Percentiles rank a stretch among this genome's conserved stretches.
Evolutionary conservation across 2,329 filamentous ascomycete genomes (phyloP).

Genomic region (Ascochyta clinopodiicola): DNA sequence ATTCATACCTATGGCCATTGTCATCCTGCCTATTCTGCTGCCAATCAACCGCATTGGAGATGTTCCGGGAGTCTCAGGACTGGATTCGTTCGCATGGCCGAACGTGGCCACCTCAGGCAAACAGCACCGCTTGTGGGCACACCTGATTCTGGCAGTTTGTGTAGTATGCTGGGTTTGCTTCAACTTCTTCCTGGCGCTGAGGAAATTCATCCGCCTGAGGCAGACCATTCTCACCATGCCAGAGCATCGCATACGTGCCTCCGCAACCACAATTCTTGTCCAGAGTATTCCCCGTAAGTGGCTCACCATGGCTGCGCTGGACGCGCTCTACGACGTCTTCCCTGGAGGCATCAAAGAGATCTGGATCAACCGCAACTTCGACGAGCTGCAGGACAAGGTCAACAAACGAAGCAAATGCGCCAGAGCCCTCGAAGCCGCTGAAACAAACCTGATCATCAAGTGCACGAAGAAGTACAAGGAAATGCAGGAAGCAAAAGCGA

Average conservation of each 20-base stretch:
- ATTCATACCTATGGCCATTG: conserved; percentile 78
- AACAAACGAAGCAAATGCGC: conserved; percentile 75
- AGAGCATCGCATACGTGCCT: conserved; percentile 90
- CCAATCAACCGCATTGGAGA: conserved; percentile 82
- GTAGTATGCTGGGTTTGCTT: conserved; percentile 85
- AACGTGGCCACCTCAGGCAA: conserved; percentile 73
- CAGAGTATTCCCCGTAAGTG: conserved; percentile 90
- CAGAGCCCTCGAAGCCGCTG: conserved; percentile 74
- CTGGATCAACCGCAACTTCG: conserved; percentile 93
- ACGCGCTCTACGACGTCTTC: conserved; percentile 91
- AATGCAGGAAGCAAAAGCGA: conserved; percentile 67
- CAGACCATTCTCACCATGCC: conserved; percentile 95
- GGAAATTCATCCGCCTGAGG: conserved; percentile 88
- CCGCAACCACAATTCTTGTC: conserved; percentile 93
- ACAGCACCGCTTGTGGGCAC: conserved; percentile 78
- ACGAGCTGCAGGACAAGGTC: conserved; percentile 83
- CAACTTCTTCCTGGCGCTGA: conserved; percentile 84
- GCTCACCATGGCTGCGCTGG: conserved; percentile 81
- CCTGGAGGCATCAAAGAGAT: conserved; percentile 94
- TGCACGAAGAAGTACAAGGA: conserved; percentile 84
- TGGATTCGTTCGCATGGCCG: conserved; percentile 86
- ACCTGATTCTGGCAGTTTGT: conserved; percentile 78
- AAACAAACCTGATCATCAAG: conserved; percentile 81
- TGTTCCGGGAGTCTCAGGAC: conserved; percentile 55
- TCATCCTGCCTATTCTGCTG: conserved; percentile 84